These are phyloP conservation scores for Colletotrichum sp. DNA, from an alignment of 2,329 filamentous ascomycete genomes.

Conservation along the genomic window DNA sequence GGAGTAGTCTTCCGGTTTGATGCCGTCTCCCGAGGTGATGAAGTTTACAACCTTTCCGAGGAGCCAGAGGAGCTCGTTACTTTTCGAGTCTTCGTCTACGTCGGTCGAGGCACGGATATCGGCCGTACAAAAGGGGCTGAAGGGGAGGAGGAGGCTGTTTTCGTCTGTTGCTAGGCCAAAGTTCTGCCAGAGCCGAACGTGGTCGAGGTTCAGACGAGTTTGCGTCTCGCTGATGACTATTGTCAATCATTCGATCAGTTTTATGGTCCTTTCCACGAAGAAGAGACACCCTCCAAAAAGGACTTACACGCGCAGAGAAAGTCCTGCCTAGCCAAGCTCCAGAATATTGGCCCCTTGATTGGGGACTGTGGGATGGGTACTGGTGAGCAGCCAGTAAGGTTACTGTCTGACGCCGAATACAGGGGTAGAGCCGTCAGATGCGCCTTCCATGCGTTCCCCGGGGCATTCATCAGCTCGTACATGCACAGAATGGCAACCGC, in stretches of 20 bases:
- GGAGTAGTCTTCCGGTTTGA: slow-evolving; percentile 24
- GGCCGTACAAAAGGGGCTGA: slow-evolving; percentile 33
- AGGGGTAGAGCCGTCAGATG: slow-evolving; percentile 71
- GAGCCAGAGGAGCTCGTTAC: slow-evolving; percentile 70
- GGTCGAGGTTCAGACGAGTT: slow-evolving; percentile 65
- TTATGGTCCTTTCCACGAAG: not conserved
- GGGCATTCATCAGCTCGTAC: slow-evolving; percentile 72
- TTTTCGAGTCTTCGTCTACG: slow-evolving; percentile 68
- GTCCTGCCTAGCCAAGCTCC: slow-evolving; percentile 71
- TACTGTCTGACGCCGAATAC: slow-evolving; percentile 34
- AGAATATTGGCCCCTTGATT: slow-evolving; percentile 62
- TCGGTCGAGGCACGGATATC: slow-evolving; percentile 47
- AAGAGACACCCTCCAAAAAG: no score
- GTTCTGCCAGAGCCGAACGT: slow-evolving; percentile 67
- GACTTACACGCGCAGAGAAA: slow-evolving; percentile 65
- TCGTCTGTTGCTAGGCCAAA: slow-evolving; percentile 64
- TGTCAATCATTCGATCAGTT: not conserved
- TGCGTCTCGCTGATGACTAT: slow-evolving; percentile 63
- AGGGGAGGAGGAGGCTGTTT: slow-evolving; percentile 51
- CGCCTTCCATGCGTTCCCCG: slow-evolving; percentile 65
- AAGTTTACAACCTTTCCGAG: slow-evolving; percentile 71
- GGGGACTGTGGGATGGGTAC: slow-evolving; percentile 52
- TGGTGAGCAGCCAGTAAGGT: slow-evolving; percentile 37
- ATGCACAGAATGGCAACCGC: slow-evolving; percentile 71
- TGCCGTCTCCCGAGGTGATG: slow-evolving; percentile 60